These are phyloP conservation scores for Moringa oleifera DNA, from an alignment of 345 rosid genomes.

Conservation along the genomic window DNA sequence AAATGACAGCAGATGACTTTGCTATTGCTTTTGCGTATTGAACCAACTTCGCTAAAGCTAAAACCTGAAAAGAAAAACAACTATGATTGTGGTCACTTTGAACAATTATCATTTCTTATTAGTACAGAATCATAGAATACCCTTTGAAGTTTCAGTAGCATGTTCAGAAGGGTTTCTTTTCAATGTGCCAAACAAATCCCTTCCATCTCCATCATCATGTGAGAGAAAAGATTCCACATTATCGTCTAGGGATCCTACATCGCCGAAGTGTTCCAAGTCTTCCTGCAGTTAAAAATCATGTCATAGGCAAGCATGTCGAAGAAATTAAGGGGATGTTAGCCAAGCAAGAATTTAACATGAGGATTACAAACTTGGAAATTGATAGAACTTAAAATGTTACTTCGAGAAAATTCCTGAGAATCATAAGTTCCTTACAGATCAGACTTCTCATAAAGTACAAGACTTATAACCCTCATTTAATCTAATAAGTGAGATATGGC, in stretches of 20 bases:
- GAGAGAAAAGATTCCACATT: constrained; percentile 92
- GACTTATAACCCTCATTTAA: too few species aligned
- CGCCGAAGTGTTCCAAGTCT: constrained; percentile 92
- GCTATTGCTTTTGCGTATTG: constrained; percentile 65
- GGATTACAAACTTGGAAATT: too few species aligned
- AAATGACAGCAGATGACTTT: constrained; percentile 96
- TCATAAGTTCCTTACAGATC: too few species aligned
- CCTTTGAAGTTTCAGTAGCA: constrained; percentile 72
- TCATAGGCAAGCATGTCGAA: constrained; percentile 15
- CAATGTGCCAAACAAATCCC: constrained; percentile 77
- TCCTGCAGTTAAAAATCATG: constrained; percentile 59
- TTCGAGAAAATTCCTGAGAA: neutral
- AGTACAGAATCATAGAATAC: constrained; percentile 29
- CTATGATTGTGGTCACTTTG: constrained; percentile 15
- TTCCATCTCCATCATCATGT: constrained; percentile 87
- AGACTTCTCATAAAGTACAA: neutral
- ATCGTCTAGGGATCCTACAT: constrained; percentile 87
- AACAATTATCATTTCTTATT: neutral
- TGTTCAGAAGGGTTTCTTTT: constrained; percentile 72
- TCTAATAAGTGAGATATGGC: too few species aligned
- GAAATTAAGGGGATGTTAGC: neutral
- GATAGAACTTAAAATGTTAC: neutral
- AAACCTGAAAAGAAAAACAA: constrained; percentile 44
- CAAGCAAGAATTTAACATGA: too few species aligned
- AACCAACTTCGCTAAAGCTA: constrained; percentile 77